These are phyloP conservation scores for Dalbergia cochinchinensis DNA, from an alignment of 306 rosid genomes.

Conservation along the genomic window DNA sequence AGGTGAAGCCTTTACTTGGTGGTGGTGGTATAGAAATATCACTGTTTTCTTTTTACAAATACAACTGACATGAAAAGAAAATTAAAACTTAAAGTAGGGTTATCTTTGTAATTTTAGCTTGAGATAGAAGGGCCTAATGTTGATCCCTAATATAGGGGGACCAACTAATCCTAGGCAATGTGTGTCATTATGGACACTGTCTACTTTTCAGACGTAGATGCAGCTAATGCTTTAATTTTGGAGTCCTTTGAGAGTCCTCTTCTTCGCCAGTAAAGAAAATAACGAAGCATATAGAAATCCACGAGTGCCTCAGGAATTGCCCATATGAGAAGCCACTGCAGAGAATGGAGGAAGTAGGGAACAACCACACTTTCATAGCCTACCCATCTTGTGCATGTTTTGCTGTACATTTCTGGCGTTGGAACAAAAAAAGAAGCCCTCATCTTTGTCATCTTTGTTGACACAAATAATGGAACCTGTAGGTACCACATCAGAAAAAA, in stretches of 20 bases:
- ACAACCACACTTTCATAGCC: constrained; percentile 61
- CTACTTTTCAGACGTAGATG: constrained; percentile 12
- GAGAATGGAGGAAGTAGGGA: constrained; percentile 66
- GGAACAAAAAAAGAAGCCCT: constrained; percentile 67
- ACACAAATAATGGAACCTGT: constrained; percentile 75
- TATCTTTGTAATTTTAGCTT: no score
- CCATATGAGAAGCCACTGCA: constrained; percentile 53
- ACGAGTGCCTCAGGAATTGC: constrained; percentile 40
- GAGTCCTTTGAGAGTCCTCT: constrained; percentile 42
- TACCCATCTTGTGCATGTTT: constrained; percentile 49
- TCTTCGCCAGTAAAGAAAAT: constrained; percentile 36
- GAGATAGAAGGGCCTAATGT: no score
- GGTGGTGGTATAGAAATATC: no score
- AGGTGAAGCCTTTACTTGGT: no score
- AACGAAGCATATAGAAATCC: constrained; percentile 41
- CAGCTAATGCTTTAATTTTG: constrained; percentile 14
- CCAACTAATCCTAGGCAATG: no score
- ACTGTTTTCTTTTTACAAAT: no score
- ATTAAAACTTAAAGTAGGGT: no score
- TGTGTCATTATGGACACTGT: neutral
- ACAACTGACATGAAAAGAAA: no score
- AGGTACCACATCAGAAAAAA: neutral
- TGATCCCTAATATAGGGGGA: no score
- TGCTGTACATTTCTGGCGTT: constrained; percentile 48
- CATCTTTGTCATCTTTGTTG: constrained; percentile 69